Conservation (phyloP, 2,329 filamentous ascomycete species). For the Alternaria solani region DNA sequence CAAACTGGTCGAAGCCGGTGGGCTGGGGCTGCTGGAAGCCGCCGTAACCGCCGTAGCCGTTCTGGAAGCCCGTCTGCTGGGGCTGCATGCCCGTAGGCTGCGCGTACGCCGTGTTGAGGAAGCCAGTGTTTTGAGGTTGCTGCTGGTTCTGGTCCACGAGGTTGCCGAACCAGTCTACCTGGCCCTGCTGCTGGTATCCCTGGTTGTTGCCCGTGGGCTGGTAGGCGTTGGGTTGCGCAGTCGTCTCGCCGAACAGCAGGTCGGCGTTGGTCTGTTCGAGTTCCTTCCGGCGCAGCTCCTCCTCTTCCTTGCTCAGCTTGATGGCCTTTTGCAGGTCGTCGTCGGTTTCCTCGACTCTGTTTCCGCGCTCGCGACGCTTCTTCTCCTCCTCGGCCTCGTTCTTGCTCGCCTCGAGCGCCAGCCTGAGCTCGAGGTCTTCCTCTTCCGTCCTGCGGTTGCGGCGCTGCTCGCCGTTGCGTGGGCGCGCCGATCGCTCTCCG, state of each 20-base stretch:
- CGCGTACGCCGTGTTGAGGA: conserved; percentile 71
- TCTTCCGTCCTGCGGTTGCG: conserved; percentile 73
- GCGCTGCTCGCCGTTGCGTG: conserved; percentile 47
- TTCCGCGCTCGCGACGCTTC: conserved; percentile 69
- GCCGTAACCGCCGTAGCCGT: conserved; percentile 72
- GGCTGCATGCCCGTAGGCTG: conserved; percentile 78
- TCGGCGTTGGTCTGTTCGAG: conserved; percentile 85
- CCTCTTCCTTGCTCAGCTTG: conserved; percentile 92
- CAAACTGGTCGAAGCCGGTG: conserved; percentile 70
- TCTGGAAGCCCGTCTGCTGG: conserved; percentile 71
- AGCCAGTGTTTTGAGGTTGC: conserved; percentile 71
- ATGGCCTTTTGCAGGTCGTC: conserved; percentile 95
- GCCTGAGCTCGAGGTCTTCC: conserved; percentile 81
- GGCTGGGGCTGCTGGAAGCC: conserved; percentile 64
- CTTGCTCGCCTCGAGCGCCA: conserved; percentile 95
- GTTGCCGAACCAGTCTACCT: conserved; percentile 97
- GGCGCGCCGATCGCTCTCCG: conserved; percentile 51
- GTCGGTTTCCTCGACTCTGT: conserved; percentile 66
- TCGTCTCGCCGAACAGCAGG: conserved; percentile 85
- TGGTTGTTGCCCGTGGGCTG: conserved; percentile 93
- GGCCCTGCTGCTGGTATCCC: conserved; percentile 95
- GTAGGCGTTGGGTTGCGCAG: conserved; percentile 70
- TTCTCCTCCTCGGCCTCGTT: conserved; percentile 91
- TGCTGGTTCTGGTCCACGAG: conserved; percentile 75
- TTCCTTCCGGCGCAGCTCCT: conserved; percentile 84